Base-by-base conservation (phyloP, 2,329 filamentous ascomycete species). In the Xylariaceae sp. region DNA sequence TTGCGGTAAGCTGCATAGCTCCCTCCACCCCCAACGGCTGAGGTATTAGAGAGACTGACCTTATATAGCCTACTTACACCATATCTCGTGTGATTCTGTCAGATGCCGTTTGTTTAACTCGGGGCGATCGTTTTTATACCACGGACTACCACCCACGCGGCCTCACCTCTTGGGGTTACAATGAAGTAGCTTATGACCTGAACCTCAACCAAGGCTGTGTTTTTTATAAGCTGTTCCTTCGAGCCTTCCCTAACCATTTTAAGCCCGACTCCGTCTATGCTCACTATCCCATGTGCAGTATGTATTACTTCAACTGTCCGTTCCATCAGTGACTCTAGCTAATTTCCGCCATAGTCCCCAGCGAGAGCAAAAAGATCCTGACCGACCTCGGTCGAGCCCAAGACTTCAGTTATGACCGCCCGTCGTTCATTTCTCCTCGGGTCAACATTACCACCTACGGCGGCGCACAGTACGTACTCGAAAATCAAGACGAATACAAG, bases 121-220 rank as follows among this genome's bases (percentile, higher is more conserved):
- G 90, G 20, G 89, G 89, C 32, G 90, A 95, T 67, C 79, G 90
- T 19, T 88, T 90, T 75, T 92, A 92, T 75, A 93, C 89, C 0
- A 79, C 74, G n/a, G 90, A 93, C 71, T 93, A 89, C 70, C 85
- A 87, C 63, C 84, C 90, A 0, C 82, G 85, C 7, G 85, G 86
- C 64, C 74, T 96, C 45, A 96, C 91, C 1, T 92, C 91, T 74
- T 96, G 90, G 90, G 91, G 91, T 19, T 93, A 84, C 75, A 84
- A 85, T 52, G 88, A 91, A 69, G 88, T 84, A 2, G 81, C 89
- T 19, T 90, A 88, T 53, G 89, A 96, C 64, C 74, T 87, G 20
- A 84, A 82, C 56, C 74, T 93, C 62, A 89, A 95, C 73, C 87
- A 95, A 68, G 91, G 91, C 45, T 91, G 89, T 64, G 85, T 92